Conservation (phyloP, 23 red algal genomes). For the Gracilaria gracilis region DNA sequence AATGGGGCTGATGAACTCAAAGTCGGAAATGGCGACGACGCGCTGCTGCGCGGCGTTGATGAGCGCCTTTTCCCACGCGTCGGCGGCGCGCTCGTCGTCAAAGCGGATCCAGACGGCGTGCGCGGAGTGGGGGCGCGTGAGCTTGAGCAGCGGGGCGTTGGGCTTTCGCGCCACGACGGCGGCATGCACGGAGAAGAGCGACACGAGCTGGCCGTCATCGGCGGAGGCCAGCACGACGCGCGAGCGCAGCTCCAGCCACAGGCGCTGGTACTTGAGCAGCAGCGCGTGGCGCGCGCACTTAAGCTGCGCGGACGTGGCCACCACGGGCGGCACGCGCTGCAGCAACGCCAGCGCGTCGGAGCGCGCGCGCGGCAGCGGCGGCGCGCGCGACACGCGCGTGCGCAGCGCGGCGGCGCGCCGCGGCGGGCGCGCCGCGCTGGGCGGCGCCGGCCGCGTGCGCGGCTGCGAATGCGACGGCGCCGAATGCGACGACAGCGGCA, state of each 20-base stretch:
- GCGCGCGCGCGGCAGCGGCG: not conserved
- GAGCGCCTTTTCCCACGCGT: conserved; percentile 73
- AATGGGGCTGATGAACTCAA: conserved; percentile 88
- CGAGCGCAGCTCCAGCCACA: conserved; percentile 9
- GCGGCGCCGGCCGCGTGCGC: not conserved
- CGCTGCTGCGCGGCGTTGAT: conserved; percentile 15
- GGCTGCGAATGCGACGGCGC: too few species aligned
- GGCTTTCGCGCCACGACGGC: not conserved
- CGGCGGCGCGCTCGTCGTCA: conserved; percentile 28
- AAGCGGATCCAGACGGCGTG: conserved; percentile 69
- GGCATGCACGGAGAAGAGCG: not conserved
- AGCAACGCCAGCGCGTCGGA: conserved; percentile 15
- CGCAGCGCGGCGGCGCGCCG: not conserved
- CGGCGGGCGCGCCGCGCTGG: not conserved
- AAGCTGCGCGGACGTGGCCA: conserved; percentile 1
- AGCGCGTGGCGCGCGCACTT: not conserved
- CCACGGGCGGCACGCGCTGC: conserved; percentile 14
- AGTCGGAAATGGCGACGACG: conserved; percentile 74
- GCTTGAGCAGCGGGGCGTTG: conserved; percentile 41
- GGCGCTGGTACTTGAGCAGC: not conserved
- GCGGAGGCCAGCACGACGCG: not conserved
- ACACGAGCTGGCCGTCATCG: conserved; percentile 18
- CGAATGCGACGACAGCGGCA: too few species aligned
- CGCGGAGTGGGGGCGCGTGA: not conserved
- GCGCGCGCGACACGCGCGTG: conserved; percentile 6